These are phyloP conservation scores for Mycena olivaceomarginata DNA, from an alignment of 768 basidiomycete genomes.

Conservation along the genomic window DNA sequence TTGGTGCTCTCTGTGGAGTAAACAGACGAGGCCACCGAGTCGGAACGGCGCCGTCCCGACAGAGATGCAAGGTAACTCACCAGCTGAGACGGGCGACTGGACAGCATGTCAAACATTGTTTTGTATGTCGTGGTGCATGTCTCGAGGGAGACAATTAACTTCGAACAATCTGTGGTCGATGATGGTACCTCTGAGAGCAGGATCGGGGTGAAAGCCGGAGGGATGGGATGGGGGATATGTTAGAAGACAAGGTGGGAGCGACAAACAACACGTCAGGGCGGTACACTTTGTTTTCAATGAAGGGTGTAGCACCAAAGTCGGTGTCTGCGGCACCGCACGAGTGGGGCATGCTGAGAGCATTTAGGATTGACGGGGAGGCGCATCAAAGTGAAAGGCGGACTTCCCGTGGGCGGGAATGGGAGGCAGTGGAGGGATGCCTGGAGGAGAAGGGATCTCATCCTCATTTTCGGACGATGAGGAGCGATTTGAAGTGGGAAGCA, in stretches of 20 bases:
- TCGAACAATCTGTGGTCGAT: conserved; percentile 70
- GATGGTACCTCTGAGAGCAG: conserved; percentile 77
- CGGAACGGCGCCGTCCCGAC: conserved; percentile 56
- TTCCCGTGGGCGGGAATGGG: conserved; percentile 62
- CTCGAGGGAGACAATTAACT: conserved; percentile 83
- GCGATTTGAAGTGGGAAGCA: conserved; percentile 25
- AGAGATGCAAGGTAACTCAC: conserved; percentile 72
- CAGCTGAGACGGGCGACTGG: conserved; percentile 81
- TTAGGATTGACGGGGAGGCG: conserved; percentile 50
- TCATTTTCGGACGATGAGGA: conserved; percentile 40
- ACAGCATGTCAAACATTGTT: conserved; percentile 81
- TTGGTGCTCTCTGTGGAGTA: conserved; percentile 72
- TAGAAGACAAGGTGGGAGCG: conserved; percentile 72
- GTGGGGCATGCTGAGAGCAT: conserved; percentile 56
- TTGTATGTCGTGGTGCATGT: conserved; percentile 81
- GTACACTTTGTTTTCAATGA: conserved; percentile 61
- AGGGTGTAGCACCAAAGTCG: conserved; percentile 55
- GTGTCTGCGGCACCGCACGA: conserved; percentile 55
- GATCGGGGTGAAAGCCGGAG: conserved; percentile 80
- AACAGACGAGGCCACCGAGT: conserved; percentile 72
- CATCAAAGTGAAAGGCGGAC: conserved; percentile 44
- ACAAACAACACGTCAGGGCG: conserved; percentile 61
- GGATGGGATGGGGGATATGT: conserved; percentile 64
- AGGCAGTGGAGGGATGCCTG: conserved; percentile 73
- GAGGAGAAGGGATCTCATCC: conserved; percentile 54